These are phyloP conservation scores for Syzygium aqueum DNA, from an alignment of 345 rosid species.

Conservation along the genomic window DNA sequence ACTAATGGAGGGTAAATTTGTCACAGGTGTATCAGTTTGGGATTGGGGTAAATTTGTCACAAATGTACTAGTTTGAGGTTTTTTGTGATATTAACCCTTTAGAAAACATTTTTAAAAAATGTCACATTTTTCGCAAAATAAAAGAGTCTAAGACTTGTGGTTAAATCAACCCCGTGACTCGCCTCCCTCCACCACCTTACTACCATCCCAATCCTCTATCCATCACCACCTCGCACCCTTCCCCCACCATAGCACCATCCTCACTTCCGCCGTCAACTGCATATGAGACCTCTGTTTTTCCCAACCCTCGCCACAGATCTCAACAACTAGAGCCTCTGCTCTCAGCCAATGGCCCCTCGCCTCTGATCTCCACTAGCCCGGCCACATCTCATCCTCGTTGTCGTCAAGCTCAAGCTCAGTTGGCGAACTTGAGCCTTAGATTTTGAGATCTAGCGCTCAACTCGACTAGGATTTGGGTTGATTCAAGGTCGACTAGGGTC, in stretches of 20 bases:
- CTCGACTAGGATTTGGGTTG: background rate
- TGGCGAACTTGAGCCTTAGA: background rate
- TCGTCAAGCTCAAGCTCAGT: background rate
- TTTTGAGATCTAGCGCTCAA: background rate
- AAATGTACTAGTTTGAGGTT: no score
- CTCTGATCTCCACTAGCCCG: accelerated
- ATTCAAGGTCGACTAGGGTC: background rate
- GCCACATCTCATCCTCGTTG: accelerated
- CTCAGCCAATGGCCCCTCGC: background rate
- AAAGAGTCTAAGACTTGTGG: background rate
- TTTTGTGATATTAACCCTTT: no score
- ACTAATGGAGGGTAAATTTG: no score
- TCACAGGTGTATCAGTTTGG: no score
- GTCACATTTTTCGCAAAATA: no score
- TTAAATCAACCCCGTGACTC: background rate
- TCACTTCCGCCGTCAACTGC: background rate
- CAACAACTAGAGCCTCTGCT: background rate
- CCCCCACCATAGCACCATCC: background rate
- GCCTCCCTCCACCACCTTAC: no score
- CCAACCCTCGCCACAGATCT: background rate
- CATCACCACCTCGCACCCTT: background rate
- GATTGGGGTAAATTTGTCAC: no score
- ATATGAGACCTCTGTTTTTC: background rate
- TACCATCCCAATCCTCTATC: background rate
- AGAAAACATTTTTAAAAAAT: no score